A percentile compares a stretch with the other conserved stretches of the same genome.
These are phyloP conservation scores for Tulasnella sp. DNA, from an alignment of 768 basidiomycete species.

Conservation along the genomic window DNA sequence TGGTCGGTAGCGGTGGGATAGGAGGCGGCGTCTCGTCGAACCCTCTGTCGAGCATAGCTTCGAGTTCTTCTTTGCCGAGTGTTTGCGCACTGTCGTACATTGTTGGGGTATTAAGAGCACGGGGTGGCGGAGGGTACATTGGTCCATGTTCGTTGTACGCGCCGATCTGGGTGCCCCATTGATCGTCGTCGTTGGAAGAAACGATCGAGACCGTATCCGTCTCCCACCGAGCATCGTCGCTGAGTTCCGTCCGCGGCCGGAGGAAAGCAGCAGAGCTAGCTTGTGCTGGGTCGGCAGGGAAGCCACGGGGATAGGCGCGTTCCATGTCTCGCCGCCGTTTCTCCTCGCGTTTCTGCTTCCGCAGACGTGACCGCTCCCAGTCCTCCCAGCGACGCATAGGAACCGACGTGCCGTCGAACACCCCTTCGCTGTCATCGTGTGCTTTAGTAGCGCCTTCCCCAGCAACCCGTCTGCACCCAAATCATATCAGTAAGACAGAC, in stretches of 20 bases:
- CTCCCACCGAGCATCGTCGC: constrained; percentile 36
- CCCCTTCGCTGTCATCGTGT: constrained; percentile 52
- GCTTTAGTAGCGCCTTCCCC: constrained; percentile 74
- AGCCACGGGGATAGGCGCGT: constrained; percentile 53
- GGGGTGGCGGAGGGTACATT: constrained; percentile 74
- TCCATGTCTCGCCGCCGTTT: constrained; percentile 71
- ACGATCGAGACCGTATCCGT: constrained; percentile 71
- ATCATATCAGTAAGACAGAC: constrained; percentile 18
- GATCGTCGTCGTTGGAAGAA: constrained; percentile 78
- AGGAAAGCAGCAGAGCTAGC: constrained; percentile 28
- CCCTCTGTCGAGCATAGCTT: constrained; percentile 84
- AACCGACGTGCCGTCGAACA: constrained; percentile 45
- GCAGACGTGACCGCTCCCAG: constrained; percentile 91
- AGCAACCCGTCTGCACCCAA: constrained; percentile 69
- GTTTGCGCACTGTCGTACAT: constrained; percentile 29
- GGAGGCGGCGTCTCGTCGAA: constrained; percentile 59
- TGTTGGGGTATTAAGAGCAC: constrained; percentile 43
- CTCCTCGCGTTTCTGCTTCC: constrained; percentile 82
- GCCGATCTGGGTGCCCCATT: constrained; percentile 92
- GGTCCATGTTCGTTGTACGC: constrained; percentile 80
- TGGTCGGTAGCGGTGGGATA: constrained; percentile 1
- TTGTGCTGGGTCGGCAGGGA: constrained; percentile 28
- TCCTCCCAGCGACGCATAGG: constrained; percentile 98
- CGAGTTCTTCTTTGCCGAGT: constrained; percentile 63
- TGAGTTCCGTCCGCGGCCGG: constrained; percentile 23